Base-by-base conservation (phyloP, 2,329 filamentous ascomycete species). In the Nothophoma quercina region DNA sequence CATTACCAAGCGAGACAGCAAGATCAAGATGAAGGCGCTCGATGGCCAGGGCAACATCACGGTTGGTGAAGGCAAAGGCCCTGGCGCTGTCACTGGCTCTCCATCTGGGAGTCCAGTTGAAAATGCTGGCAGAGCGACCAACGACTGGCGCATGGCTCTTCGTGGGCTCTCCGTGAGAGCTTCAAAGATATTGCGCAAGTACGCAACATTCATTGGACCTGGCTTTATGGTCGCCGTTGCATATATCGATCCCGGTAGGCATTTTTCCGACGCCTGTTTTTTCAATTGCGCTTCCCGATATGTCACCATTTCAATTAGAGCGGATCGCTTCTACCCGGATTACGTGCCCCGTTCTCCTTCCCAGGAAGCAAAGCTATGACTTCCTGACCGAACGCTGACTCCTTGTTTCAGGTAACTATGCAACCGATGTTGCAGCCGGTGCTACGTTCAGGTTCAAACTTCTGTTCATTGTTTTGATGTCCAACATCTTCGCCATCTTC, bases 401-500 rank as follows among this genome's bases (percentile, higher is more conserved):
- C 12, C 40, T 13, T 8, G 12, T 13, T 28, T 5, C 16, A 50
- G 85, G 85, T 53, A 90, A 90, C 70, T 90, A 90, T 67, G 81
- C 87, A 1, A 90, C 88, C 16, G 87, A 87, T 69, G 84, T 89
- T 40, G 83, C 85, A 7, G 87, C 87, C 36, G 88, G 88, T 46
- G 85, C 88, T 4, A 79, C 81, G 1, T 89, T 86, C 69, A 81
- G 80, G 49, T 90, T 86, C 75, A 80, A 78, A 32, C 79, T 90
- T 25, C 80, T 90, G 2, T 90, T 89, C 75, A 79, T 90, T 60
- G 82, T 90, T 35, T 77, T 90, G 8, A 77, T 89, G 63, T 85
- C 85, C 71, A 90, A 90, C 68, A 63, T 89, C 42, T 87, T 90
- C 64, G 88, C 88, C 60, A 88, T 90, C 46, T 84, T 89, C 60